Conservation (phyloP, 78 protist species). For the Chrysochromulina tobinii region DNA sequence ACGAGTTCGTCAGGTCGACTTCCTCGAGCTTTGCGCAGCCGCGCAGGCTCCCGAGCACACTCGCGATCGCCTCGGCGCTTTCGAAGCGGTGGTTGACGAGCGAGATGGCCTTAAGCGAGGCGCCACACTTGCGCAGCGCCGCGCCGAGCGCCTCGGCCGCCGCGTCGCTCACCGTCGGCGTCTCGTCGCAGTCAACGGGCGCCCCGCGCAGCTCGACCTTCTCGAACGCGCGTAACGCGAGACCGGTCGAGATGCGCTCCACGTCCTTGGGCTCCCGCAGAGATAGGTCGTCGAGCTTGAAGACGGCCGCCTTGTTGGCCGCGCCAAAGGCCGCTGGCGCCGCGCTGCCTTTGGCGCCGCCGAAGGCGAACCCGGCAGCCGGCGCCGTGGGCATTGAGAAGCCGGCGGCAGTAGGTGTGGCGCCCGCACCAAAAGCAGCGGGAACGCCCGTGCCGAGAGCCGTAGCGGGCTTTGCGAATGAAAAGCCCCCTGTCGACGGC, state of each 20-base stretch:
- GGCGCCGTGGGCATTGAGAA: no score
- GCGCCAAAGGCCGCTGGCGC: neutral
- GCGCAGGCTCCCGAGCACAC: neutral
- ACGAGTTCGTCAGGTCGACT: neutral
- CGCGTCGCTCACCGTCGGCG: neutral
- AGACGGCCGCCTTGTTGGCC: neutral
- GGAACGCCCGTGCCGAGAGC: no score
- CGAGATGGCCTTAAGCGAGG: neutral
- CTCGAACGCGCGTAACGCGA: neutral
- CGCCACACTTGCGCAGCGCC: neutral
- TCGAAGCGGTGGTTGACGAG: neutral
- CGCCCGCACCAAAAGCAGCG: no score
- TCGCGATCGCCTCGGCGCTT: neutral
- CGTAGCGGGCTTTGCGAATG: no score
- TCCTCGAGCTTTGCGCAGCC: neutral
- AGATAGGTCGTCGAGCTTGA: neutral
- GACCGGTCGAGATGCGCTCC: neutral
- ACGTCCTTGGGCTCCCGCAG: neutral
- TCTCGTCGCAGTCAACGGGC: constrained; percentile 3
- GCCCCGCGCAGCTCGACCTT: neutral
- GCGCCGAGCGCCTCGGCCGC: neutral
- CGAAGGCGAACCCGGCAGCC: neutral
- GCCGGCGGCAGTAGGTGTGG: no score
- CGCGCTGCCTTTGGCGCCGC: neutral
- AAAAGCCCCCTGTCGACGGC: no score